Conservation (phyloP, 2,329 filamentous ascomycete species). For the Pseudogymnoascus verrucosus region DNA sequence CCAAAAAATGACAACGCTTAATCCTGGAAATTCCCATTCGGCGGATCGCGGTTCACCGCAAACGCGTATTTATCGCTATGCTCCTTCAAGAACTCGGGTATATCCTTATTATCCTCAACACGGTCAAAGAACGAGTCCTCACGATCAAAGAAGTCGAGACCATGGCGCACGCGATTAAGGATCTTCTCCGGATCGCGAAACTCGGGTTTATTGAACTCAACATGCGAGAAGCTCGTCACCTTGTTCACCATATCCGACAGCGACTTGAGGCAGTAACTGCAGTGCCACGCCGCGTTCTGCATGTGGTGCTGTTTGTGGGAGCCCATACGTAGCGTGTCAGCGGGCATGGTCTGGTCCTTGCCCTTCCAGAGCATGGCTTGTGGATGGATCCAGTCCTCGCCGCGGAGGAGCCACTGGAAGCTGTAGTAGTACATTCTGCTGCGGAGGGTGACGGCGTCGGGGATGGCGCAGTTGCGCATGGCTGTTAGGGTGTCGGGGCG, state of each 20-base stretch:
- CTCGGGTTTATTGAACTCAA: slow-evolving; percentile 30
- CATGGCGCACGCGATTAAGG: slow-evolving; percentile 34
- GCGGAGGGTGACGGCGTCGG: slow-evolving; percentile 27
- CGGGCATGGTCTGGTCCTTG: slow-evolving; percentile 30
- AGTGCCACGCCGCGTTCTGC: slow-evolving; percentile 39
- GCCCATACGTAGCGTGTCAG: slow-evolving; percentile 32
- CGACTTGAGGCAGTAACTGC: slow-evolving; percentile 36
- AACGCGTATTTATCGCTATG: slow-evolving; percentile 19
- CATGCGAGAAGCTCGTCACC: slow-evolving; percentile 37
- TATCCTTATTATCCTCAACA: slow-evolving; percentile 33
- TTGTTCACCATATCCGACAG: slow-evolving; percentile 35
- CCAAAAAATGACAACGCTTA: background rate
- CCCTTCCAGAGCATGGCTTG: slow-evolving; percentile 38
- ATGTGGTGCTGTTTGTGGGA: slow-evolving; percentile 18
- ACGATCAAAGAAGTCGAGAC: slow-evolving; percentile 36
- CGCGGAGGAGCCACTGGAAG: slow-evolving; percentile 31
- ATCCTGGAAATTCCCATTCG: slow-evolving; percentile 21
- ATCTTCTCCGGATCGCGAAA: slow-evolving; percentile 35
- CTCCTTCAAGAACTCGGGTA: slow-evolving; percentile 33
- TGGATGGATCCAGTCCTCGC: slow-evolving; percentile 35
- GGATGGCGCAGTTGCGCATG: slow-evolving; percentile 31
- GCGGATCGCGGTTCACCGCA: slow-evolving; percentile 20
- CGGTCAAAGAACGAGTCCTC: slow-evolving; percentile 29
- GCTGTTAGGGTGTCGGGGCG: slow-evolving; percentile 29
- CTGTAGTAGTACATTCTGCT: slow-evolving; percentile 33